Conservation (phyloP, 331 rosid species). For the Pyracantha coccinea region DNA sequence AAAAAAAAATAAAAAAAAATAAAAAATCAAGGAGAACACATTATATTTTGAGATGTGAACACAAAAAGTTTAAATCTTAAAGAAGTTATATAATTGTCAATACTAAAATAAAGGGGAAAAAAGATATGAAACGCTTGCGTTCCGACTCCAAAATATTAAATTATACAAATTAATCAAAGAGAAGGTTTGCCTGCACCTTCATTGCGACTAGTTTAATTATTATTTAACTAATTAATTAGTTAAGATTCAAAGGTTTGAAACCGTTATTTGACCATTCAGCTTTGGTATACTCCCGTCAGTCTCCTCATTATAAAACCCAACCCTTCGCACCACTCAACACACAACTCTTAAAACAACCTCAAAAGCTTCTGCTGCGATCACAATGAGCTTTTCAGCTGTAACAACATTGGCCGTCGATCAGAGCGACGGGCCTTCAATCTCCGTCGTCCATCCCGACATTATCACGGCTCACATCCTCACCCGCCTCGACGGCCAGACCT, state of each 20-base stretch:
- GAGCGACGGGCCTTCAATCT: conserved; percentile 16
- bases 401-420: not conserved
- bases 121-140: conserved; percentile 1
- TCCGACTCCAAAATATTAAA: not conserved
- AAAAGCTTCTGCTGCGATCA: too few relatives aligned
- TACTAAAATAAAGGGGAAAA: too few relatives aligned
- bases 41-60: too few relatives aligned
- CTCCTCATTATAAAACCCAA: not conserved
- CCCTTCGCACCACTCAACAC: not conserved
- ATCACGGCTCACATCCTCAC: conserved; percentile 60
- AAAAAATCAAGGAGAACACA: too few relatives aligned
- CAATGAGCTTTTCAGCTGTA: conserved; percentile 11
- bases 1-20: too few relatives aligned
- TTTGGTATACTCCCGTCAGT: not conserved
- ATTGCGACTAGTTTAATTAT: not conserved
- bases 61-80: too few relatives aligned
- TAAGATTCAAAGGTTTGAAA: not conserved
- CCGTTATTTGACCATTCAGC: not conserved
- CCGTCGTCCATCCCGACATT: conserved; percentile 49
- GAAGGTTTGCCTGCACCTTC: conserved; percentile 10
- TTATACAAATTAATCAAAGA: not conserved
- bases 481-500: conserved; percentile 66
- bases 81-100: too few relatives aligned
- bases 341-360: too few relatives aligned
- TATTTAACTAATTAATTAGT: not conserved